These are phyloP conservation scores for Coffea humblotiana DNA, from an alignment of 305 asterid species.

Conservation along the genomic window DNA sequence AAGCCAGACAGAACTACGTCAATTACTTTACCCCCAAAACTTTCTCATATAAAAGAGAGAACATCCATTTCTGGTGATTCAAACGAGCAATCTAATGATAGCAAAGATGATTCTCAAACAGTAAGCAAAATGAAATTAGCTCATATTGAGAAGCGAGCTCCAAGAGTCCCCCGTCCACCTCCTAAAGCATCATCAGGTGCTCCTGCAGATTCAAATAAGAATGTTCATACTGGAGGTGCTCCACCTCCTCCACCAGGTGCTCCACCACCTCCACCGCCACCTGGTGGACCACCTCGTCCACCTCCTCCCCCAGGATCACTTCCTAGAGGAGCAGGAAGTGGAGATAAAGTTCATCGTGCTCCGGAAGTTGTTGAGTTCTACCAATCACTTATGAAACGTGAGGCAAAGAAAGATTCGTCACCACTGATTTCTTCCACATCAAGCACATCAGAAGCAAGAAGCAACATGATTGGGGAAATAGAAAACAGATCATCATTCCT, in stretches of 20 bases:
- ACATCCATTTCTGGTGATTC: constrained; percentile 50
- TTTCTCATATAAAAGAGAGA: constrained; percentile 71
- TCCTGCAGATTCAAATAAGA: constrained; percentile 32
- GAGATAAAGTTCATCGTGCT: constrained; percentile 90
- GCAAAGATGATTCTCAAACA: constrained; percentile 46
- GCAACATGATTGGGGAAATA: constrained; percentile 97
- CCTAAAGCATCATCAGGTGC: constrained; percentile 65
- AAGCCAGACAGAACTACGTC: constrained; percentile 32
- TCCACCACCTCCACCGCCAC: constrained; percentile 80
- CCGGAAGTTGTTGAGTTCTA: constrained; percentile 99
- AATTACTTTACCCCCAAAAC: constrained; percentile 74
- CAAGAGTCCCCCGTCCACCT: constrained; percentile 89
- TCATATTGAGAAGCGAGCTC: constrained; percentile 75
- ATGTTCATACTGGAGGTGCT: constrained; percentile 37
- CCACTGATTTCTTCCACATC: constrained; percentile 61
- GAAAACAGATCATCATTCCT: constrained; percentile 89
- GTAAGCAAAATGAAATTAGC: constrained; percentile 78
- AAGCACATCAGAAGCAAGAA: constrained; percentile 74
- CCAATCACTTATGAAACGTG: constrained; percentile 91
- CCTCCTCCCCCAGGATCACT: constrained; percentile 93
- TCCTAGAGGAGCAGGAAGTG: constrained; percentile 54
- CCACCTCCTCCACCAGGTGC: constrained; percentile 89
- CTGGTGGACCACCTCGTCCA: constrained; percentile 85
- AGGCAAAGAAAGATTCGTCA: constrained; percentile 79
- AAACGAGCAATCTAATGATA: constrained; percentile 42